Conservation (phyloP, 2,329 filamentous ascomycete species). For the Hypoxylon sp. region DNA sequence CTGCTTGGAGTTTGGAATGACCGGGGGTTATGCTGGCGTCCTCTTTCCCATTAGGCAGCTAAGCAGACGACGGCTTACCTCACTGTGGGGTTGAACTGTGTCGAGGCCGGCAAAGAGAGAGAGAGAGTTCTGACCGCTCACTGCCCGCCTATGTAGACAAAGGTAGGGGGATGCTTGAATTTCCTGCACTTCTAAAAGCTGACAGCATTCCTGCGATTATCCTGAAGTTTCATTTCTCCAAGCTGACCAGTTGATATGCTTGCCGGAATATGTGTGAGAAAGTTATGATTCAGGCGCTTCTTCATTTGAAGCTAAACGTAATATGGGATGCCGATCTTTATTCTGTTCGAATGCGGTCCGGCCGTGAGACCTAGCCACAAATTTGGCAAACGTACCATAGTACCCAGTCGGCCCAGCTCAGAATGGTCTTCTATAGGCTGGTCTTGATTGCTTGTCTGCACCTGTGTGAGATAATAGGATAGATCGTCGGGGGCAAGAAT, state of each 20-base stretch:
- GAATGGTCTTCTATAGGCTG: slow-evolving; percentile 18
- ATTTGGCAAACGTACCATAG: slow-evolving; percentile 29
- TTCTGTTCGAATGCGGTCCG: slow-evolving; percentile 22
- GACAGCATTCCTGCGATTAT: slow-evolving; percentile 34
- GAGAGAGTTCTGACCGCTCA: slow-evolving; percentile 40
- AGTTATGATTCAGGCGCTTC: slow-evolving; percentile 39
- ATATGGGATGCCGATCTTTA: slow-evolving; percentile 32
- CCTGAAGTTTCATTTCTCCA: slow-evolving; percentile 41
- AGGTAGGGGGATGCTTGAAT: slow-evolving; percentile 28
- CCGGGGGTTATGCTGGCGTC: slow-evolving; percentile 38
- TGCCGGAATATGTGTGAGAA: slow-evolving; percentile 30
- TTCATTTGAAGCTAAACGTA: slow-evolving; percentile 41
- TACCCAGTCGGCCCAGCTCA: too few species aligned
- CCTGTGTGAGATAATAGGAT: slow-evolving; percentile 27
- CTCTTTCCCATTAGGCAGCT: slow-evolving; percentile 42
- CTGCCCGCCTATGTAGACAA: slow-evolving; percentile 27
- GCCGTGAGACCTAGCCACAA: slow-evolving; percentile 30
- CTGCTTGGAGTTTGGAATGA: slow-evolving; percentile 42
- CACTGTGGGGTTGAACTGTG: slow-evolving; percentile 7
- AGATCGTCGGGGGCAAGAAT: slow-evolving; percentile 39
- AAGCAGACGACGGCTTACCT: slow-evolving; percentile 33
- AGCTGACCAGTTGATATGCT: slow-evolving; percentile 33
- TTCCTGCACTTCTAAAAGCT: slow-evolving; percentile 40
- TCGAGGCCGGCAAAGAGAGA: slow-evolving; percentile 31
- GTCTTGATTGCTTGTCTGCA: slow-evolving; percentile 24